Evolutionary conservation across 331 rosid species (phyloP), one percentile per base, ranked within the genome.

Genomic region (Erythrophleum ivorense): DNA sequence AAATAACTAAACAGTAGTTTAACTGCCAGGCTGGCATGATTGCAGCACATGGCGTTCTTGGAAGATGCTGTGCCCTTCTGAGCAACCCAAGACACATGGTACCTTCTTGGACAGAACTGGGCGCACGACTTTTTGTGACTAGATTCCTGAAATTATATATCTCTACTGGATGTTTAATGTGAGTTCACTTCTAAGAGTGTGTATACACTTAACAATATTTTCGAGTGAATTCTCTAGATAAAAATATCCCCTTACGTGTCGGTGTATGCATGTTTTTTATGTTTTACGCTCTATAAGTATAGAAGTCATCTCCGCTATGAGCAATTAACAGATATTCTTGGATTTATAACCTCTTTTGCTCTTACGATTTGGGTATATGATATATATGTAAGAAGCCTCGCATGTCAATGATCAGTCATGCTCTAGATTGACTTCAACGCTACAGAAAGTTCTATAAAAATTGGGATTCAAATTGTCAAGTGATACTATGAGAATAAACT

Each of bases 21-120:
- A 73, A 79, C 49, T 83, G 87, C 76, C 91, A 95, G 98, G 98
- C 96, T 81, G 98, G 98, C 69, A 87, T 89, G 91, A 76, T 67
- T 67, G 96, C 95, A 74, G 97, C 98, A 62, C 85, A 87, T 82
- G 87, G 83, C n/a, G 33, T 93, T 59, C 92, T 95, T 63, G 97
- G 97, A 85, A 88, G 79, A 68, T 43, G 79, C 29, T 88, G 76
- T 80, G 73, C 86, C 43, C 91, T 89, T 65, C 74, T 85, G 78
- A 85, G 88, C 84, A 88, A 95, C 73, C 97, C 98, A 7, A 93
- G 90, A 85, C 94, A 88, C 84, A 93, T 95, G 98, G 97, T 84
- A 60, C 98, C 94, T n/a, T 95, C 97, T 19, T 81, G 94, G 83
- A 81, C 72, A 53, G 98, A 95, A 87, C 86, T 86, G 9, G 97